Base-by-base conservation (phyloP, 1,139 yeast species). In the Saccharomyces pastorianus region DNA sequence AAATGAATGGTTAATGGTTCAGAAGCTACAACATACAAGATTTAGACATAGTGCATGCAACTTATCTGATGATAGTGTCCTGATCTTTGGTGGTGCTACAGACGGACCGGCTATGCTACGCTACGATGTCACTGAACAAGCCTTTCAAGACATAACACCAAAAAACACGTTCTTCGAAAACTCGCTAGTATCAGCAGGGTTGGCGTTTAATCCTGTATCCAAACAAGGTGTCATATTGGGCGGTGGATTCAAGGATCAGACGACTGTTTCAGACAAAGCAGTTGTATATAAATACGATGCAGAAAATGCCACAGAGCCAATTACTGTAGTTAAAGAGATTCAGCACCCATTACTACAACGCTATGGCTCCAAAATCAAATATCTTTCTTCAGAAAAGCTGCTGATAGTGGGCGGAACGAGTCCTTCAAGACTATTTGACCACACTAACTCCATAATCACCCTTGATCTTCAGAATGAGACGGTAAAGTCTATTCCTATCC, bases 331-430 rank as follows among this genome's bases (percentile, higher is more conserved):
- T 8, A 52, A 54, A 28, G 50, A 48, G 31, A 38, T 56, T 46
- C 25, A 26, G 7, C 58, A 69, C 53, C 63, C 69, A 1, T 54
- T 71, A 3, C 61, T 77, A 9, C 71, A 69, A 41, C 71, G 89
- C 56, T 78, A 81, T 53, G 84, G 88, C 23, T 70, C 80, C 53
- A 71, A 73, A 56, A 65, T 68, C 9, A 58, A 63, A 2, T 61
- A 71, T 41, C 41, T 69, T 5, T 61, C 63, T 11, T 62, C 63
- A 0, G 55, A 66, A 9, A 67, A 72, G 32, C 54, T 83, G 2
- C 48, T 83, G 1, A 49, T 85, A 0, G 75, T 78, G 17, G 93
- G 95, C 2, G 93, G 93, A 14, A 83, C 83, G 0, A 73, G 80
- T 27, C 73, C 78, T 4, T 56, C 62, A 7, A 66, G 69, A 51